Evolutionary conservation across 2,329 filamentous ascomycete genomes (phyloP), one percentile per base, ranked within the genome.

Genomic region (Diaporthe sp.): DNA sequence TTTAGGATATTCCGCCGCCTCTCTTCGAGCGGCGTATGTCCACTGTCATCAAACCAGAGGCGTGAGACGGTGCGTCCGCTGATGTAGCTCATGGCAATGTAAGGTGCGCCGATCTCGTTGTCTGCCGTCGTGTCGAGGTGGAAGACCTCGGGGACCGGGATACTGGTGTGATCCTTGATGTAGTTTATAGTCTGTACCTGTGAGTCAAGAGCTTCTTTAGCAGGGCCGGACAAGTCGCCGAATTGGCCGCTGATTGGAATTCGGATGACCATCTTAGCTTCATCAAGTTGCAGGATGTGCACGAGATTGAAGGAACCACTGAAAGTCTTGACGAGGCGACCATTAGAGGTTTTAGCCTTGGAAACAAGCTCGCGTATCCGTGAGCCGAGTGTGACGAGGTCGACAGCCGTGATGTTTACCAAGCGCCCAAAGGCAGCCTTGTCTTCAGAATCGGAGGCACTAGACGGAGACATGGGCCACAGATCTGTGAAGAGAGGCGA

Each of bases 21-120:
- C 17, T 68, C 4, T 3, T 47, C 42, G 4, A 60, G 39, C 8
- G 39, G 20, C 12, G 53, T 37, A 28, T 39, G 3, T 5, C 68
- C 53, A 8, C 34, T 47, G 1, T 13, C 17, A 2, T 49, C 12
- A 2, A 60, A 37, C 53, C 53, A 71, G 12, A 71, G 39, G 10
- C 10, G 10, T 7, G 12, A 37, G 25, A 71, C 20, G 2, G 53
- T 9, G 1, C 25, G 20, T 12, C 53, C 39, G 2, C 28, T 37
- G 20, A 60, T 34, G 17, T 37, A 37, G 37, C 53, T 25, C 53
- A 60, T 39, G 28, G 68, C 22, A 17, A 60, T 49, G 2, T 49
- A 60, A 49, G 68, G 68, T 12, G 53, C 53, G 17, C 22, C 10
- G 10, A 71, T 71, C 51, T 60, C 39, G 15, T 71, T 47, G 2